Conservation (phyloP, 1,284 basidiomycete species). For the Austroboletus niveus region DNA sequence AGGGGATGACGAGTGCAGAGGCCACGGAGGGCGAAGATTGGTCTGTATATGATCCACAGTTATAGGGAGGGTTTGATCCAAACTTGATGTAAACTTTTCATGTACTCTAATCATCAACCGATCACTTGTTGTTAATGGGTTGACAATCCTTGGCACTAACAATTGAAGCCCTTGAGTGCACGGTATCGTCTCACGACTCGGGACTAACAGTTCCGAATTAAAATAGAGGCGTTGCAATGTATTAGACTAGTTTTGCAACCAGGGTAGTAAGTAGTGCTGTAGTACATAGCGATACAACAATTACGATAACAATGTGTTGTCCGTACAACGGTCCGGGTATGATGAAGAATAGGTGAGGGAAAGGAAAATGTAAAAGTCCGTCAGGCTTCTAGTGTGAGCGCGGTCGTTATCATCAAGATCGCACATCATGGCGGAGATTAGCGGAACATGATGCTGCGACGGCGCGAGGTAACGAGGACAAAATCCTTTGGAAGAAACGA, state of each 20-base stretch:
- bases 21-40: conserved; percentile 1
- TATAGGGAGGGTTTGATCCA: not conserved
- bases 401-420: conserved; percentile 8
- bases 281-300: conserved; percentile 5
- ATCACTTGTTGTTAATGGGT: not conserved
- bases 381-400: conserved; percentile 11
- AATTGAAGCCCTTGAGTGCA: too few species aligned
- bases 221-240: not conserved
- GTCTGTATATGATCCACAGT: not conserved
- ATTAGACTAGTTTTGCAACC: not conserved
- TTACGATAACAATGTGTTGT: not conserved
- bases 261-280: not conserved
- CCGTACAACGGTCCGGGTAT: not conserved
- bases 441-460: conserved; percentile 45
- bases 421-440: not conserved
- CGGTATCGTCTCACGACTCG: too few species aligned
- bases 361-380: conserved; percentile 2
- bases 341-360: not conserved
- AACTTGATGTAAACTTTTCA: not conserved
- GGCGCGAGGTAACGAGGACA: conserved; percentile 54
- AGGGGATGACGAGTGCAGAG: conserved; percentile 11
- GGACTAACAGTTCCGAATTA: too few species aligned
- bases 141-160: too few species aligned
- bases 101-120: not conserved
- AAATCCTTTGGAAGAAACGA: conserved; percentile 59